phyloP scores from a whole-genome alignment of 2,329 filamentous ascomycete species.

The Phialocephala sp. region DNA sequence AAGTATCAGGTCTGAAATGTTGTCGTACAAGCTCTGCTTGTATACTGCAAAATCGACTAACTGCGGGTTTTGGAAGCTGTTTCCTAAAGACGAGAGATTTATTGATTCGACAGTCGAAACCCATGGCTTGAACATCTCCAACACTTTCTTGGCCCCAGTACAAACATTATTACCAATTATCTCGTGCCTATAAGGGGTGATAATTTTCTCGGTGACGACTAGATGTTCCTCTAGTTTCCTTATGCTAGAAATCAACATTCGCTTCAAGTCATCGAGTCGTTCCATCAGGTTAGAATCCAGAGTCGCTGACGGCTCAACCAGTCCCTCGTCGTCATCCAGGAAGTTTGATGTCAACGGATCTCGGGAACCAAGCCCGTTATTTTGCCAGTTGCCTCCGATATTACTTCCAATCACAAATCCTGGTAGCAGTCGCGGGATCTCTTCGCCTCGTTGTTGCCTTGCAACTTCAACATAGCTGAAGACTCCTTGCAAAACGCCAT shows the following conservation, averaged over 20 bases:
- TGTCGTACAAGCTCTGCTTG: slow-evolving; percentile 94
- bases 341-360: slow-evolving; percentile 83
- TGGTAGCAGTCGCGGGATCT: slow-evolving; percentile 89
- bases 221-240: slow-evolving; percentile 87
- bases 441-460: slow-evolving; percentile 88
- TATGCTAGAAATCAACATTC: slow-evolving; percentile 83
- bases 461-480: slow-evolving; percentile 97
- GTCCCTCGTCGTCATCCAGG: slow-evolving; percentile 79
- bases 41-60: slow-evolving; percentile 85
- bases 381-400: slow-evolving; percentile 87
- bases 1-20: slow-evolving; percentile 85
- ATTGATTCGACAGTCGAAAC: slow-evolving; percentile 90
- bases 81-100: slow-evolving; percentile 80
- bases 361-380: slow-evolving; percentile 67
- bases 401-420: slow-evolving; percentile 90
- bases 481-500: slow-evolving; percentile 90
- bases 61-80: slow-evolving; percentile 82
- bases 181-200: slow-evolving; percentile 79
- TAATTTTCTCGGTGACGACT: slow-evolving; percentile 76
- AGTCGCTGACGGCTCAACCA: slow-evolving; percentile 71
- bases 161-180: slow-evolving; percentile 84
- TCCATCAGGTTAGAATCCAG: slow-evolving; percentile 82
- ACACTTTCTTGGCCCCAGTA: slow-evolving; percentile 74
- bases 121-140: slow-evolving; percentile 91
- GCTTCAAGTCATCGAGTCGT: slow-evolving; percentile 83